These are phyloP conservation scores for Rehmannia glutinosa DNA, from an alignment of 257 asterid species.

Conservation along the genomic window DNA sequence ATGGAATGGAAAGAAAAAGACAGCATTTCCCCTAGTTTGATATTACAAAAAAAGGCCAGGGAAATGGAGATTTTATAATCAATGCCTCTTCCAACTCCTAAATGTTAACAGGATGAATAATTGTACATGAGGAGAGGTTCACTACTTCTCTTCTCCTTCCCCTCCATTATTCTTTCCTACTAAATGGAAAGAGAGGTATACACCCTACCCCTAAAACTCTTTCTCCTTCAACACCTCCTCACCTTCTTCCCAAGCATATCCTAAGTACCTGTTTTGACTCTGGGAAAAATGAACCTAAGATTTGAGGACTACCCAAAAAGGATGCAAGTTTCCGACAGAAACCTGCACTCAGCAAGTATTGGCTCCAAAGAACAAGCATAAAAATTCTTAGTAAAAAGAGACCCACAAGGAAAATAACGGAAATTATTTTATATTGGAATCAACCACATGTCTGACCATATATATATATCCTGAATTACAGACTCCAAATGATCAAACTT, in stretches of 20 bases:
- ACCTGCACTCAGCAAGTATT: neutral
- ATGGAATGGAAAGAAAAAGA: neutral
- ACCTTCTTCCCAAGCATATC: neutral
- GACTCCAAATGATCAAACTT: neutral
- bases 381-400: neutral
- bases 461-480: neutral
- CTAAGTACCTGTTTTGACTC: neutral
- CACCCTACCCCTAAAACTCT: neutral
- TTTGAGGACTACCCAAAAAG: neutral
- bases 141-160: neutral
- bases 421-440: neutral
- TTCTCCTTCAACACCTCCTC: neutral
- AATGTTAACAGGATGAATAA: no score
- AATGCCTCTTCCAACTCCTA: neutral
- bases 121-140: no score
- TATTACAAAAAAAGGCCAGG: neutral
- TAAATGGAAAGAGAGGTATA: neutral
- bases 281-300: neutral
- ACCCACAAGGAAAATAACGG: neutral
- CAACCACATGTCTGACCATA: neutral
- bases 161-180: neutral
- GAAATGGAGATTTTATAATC: neutral
- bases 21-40: neutral
- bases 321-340: neutral
- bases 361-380: slow-evolving; percentile 2